Conservation (phyloP, 2,329 filamentous ascomycete genomes). For the Lasiodiplodia theobromae region DNA sequence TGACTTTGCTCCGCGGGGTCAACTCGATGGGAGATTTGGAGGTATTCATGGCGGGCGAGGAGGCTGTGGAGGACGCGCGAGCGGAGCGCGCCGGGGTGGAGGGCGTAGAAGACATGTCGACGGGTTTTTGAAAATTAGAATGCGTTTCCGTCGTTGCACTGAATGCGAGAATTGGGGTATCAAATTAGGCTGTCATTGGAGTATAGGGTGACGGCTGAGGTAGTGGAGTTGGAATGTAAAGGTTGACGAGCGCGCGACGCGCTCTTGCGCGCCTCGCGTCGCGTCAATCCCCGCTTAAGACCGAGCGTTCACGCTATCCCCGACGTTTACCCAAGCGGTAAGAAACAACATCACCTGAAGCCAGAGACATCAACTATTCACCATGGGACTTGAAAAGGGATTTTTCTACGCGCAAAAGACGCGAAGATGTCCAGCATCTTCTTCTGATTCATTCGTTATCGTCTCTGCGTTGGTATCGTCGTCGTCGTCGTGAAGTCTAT, state of each 20-base stretch:
- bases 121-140: background rate
- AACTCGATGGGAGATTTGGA: conserved; percentile 28
- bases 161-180: background rate
- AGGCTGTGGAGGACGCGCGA: conserved; percentile 23
- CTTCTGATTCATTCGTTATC: background rate
- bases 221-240: background rate
- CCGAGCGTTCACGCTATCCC: background rate
- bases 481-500: background rate
- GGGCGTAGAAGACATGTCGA: conserved; percentile 20
- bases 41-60: conserved; percentile 20
- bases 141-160: background rate
- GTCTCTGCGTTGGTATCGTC: background rate
- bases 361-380: background rate
- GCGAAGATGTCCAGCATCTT: background rate
- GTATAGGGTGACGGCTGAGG: background rate
- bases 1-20: conserved; percentile 29
- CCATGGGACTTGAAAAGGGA: background rate
- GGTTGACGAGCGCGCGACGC: background rate
- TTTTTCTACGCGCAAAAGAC: background rate
- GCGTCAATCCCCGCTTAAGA: conserved; percentile 26
- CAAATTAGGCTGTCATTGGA: conserved; percentile 2
- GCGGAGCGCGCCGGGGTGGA: conserved; percentile 25
- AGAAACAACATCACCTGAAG: conserved; percentile 6
- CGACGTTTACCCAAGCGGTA: conserved; percentile 11
- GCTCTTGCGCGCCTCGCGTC: conserved; percentile 6